Evolutionary conservation across 1,284 basidiomycete species (phyloP).

Genomic region (Leccinum angustisporum): DNA sequence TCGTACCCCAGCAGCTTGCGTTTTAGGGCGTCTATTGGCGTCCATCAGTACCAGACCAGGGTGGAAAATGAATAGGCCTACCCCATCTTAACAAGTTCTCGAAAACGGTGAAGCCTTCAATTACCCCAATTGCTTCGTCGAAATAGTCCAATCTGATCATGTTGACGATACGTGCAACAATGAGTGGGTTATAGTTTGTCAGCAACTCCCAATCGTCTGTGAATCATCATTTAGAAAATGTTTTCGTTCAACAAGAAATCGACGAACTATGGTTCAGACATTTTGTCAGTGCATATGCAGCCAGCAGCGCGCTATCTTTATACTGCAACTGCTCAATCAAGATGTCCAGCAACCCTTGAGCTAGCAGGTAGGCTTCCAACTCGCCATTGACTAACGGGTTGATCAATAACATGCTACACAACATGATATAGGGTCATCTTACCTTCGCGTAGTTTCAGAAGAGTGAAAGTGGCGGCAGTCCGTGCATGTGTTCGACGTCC

Average conservation of each 20-base stretch:
- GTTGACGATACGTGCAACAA: constrained; percentile 14
- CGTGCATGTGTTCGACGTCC: constrained; percentile 11
- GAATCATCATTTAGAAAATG: neutral
- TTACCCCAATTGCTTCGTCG: constrained; percentile 13
- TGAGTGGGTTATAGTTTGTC: neutral
- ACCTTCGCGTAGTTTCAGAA: constrained; percentile 12
- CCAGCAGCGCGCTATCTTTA: constrained; percentile 10
- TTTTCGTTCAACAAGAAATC: neutral
- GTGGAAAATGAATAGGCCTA: neutral
- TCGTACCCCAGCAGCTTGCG: constrained; percentile 12
- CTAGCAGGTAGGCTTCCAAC: constrained; percentile 5
- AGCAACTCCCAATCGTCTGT: neutral
- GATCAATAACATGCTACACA: neutral
- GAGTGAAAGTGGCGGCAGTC: constrained; percentile 15
- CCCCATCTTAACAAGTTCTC: constrained; percentile 13
- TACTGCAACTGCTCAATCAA: constrained; percentile 10
- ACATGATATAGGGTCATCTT: neutral
- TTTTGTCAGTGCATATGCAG: constrained; percentile 12
- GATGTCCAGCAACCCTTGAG: neutral
- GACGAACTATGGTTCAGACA: neutral
- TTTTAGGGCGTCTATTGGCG: constrained; percentile 2
- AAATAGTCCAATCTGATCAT: constrained; percentile 19
- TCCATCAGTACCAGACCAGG: neutral
- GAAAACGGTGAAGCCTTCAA: constrained; percentile 13
- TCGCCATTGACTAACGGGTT: constrained; percentile 2